Percentiles rank a stretch among this genome's conserved stretches.
Conservation (phyloP, 257 asterid genomes). For the Mitragyna speciosa region DNA sequence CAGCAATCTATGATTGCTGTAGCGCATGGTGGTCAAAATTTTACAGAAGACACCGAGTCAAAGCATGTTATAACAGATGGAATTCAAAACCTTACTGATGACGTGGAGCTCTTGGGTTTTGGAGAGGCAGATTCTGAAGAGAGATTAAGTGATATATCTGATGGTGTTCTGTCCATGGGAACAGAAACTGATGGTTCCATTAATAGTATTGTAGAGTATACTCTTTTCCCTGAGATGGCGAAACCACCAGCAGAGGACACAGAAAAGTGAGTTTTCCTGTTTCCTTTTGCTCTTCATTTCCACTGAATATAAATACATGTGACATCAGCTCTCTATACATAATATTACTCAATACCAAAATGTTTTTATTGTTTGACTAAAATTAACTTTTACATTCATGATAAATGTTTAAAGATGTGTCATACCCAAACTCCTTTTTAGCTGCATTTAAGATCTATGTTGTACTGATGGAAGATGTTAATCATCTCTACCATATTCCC, state of each 20-base stretch:
- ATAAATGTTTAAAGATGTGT: background rate
- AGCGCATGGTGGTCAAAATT: conserved; percentile 34
- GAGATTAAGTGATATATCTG: conserved; percentile 93
- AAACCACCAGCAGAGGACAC: conserved; percentile 49
- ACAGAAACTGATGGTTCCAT: conserved; percentile 87
- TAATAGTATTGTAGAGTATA: conserved; percentile 74
- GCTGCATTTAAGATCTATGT: conserved; percentile 2
- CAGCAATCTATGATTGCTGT: conserved; percentile 69
- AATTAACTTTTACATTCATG: background rate
- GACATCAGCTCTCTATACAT: background rate
- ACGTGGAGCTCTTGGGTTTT: conserved; percentile 64
- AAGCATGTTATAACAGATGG: conserved; percentile 36
- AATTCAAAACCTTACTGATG: conserved; percentile 46
- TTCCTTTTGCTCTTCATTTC: background rate
- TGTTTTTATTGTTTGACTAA: background rate
- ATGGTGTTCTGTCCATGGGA: conserved; percentile 90
- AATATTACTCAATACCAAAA: background rate
- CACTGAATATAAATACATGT: background rate
- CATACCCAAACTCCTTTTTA: background rate
- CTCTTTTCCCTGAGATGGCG: conserved; percentile 75
- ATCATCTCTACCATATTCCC: background rate
- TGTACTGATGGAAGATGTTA: background rate
- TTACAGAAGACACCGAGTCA: conserved; percentile 36
- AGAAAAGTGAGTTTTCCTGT: conserved; percentile 58
- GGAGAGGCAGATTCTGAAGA: conserved; percentile 87